Conservation (phyloP, 495 filamentous ascomycete species). For the Penicillium argentinense region DNA sequence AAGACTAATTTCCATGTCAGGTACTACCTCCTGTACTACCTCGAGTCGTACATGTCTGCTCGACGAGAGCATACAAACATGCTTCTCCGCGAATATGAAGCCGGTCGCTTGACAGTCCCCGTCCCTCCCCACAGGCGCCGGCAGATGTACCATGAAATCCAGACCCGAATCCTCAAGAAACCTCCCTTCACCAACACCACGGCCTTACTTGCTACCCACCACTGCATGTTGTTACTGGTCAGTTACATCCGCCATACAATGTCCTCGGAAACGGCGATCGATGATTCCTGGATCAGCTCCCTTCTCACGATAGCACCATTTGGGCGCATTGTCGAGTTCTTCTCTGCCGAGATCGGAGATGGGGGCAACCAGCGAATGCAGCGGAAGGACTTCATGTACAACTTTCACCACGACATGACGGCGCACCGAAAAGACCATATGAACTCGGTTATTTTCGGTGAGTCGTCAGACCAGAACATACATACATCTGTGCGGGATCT, state of each 20-base stretch:
- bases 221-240: slow-evolving; percentile 46
- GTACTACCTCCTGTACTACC: slow-evolving; percentile 44
- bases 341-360: slow-evolving; percentile 49
- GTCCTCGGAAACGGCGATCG: slow-evolving; percentile 28
- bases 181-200: slow-evolving; percentile 46
- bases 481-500: slow-evolving; percentile 40
- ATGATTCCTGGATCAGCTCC: slow-evolving; percentile 47
- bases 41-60: slow-evolving; percentile 41
- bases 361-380: slow-evolving; percentile 43
- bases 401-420: slow-evolving; percentile 42
- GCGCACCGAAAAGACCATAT: slow-evolving; percentile 40
- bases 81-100: slow-evolving; percentile 42
- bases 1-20: slow-evolving; percentile 18
- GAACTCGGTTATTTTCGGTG: slow-evolving; percentile 40
- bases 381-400: slow-evolving; percentile 48
- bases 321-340: slow-evolving; percentile 42
- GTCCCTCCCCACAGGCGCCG: slow-evolving; percentile 35
- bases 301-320: slow-evolving; percentile 45
- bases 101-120: slow-evolving; percentile 38
- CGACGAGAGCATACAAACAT: slow-evolving; percentile 43
- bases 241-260: slow-evolving; percentile 42
- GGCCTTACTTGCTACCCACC: slow-evolving; percentile 45
- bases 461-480: slow-evolving; percentile 29
- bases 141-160: slow-evolving; percentile 39
- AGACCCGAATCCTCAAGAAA: slow-evolving; percentile 39